Percentiles rank a stretch among this genome's conserved stretches.
Evolutionary conservation across 495 filamentous ascomycete genomes (phyloP).

Genomic region (Penicillium samsonianum): DNA sequence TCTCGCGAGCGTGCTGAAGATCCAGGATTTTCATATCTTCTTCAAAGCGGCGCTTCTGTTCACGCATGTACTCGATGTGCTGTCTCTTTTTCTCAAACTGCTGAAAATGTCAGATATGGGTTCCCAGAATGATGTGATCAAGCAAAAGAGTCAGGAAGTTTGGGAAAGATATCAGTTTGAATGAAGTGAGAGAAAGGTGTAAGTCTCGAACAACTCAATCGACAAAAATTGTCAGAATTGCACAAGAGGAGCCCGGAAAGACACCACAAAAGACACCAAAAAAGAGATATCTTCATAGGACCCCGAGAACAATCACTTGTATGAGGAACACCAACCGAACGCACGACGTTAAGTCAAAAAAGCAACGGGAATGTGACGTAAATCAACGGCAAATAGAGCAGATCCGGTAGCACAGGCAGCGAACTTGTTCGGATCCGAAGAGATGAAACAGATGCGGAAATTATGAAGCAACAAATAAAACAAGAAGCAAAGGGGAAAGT

Average conservation of each 20-base stretch:
- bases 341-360: background rate
- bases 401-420: background rate
- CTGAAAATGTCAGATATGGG: constrained; percentile 25
- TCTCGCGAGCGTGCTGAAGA: constrained; percentile 75
- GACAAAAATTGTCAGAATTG: background rate
- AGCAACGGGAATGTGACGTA: background rate
- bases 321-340: background rate
- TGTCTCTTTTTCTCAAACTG: constrained; percentile 91
- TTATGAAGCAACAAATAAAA: background rate
- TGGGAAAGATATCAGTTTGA: background rate
- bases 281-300: background rate
- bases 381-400: background rate
- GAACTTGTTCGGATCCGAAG: background rate
- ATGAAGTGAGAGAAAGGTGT: background rate
- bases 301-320: background rate
- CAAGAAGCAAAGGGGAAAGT: background rate
- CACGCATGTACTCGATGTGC: constrained; percentile 81
- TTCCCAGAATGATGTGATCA: background rate
- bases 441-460: background rate
- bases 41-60: constrained; percentile 82
- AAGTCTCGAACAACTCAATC: background rate
- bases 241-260: background rate
- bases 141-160: background rate
- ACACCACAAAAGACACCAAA: background rate
- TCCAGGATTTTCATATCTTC: constrained; percentile 85